Evolutionary conservation across 805 yeast species (phyloP).

Genomic region (Spathaspora hagerdaliae): DNA sequence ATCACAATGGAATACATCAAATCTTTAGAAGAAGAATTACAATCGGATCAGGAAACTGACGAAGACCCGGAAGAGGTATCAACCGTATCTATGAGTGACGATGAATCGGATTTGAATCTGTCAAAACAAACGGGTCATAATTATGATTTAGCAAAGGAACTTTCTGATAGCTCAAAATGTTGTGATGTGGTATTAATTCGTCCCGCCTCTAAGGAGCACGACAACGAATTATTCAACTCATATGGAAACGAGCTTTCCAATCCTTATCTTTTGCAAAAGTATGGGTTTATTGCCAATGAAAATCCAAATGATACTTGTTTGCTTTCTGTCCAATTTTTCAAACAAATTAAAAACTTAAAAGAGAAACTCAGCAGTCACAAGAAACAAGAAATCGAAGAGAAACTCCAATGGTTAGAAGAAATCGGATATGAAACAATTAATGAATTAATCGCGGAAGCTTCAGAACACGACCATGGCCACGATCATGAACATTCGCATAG

Average conservation of each 20-base stretch:
- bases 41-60: conserved; percentile 19
- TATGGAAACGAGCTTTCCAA: conserved; percentile 72
- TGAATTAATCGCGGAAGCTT: conserved; percentile 12
- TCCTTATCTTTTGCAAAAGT: conserved; percentile 62
- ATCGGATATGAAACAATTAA: conserved; percentile 39
- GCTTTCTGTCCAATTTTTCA: conserved; percentile 48
- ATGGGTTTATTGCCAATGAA: conserved; percentile 65
- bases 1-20: conserved; percentile 23
- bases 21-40: conserved; percentile 19
- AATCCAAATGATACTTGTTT: conserved; percentile 51
- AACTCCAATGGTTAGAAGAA: conserved; percentile 47
- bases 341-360: conserved; percentile 22
- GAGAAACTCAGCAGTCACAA: conserved; percentile 20
- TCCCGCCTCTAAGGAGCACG: conserved; percentile 38
- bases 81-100: conserved; percentile 17
- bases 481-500: conserved; percentile 12
- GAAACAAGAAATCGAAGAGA: conserved; percentile 27
- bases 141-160: conserved; percentile 31
- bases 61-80: conserved; percentile 22
- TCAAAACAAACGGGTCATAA: conserved; percentile 9
- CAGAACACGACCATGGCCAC: conserved; percentile 13
- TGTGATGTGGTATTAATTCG: conserved; percentile 63
- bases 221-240: conserved; percentile 68
- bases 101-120: conserved; percentile 2
- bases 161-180: conserved; percentile 42